phyloP scores from a whole-genome alignment of 371 early-diverging fungal genomes.

The Mucor mucedo region DNA sequence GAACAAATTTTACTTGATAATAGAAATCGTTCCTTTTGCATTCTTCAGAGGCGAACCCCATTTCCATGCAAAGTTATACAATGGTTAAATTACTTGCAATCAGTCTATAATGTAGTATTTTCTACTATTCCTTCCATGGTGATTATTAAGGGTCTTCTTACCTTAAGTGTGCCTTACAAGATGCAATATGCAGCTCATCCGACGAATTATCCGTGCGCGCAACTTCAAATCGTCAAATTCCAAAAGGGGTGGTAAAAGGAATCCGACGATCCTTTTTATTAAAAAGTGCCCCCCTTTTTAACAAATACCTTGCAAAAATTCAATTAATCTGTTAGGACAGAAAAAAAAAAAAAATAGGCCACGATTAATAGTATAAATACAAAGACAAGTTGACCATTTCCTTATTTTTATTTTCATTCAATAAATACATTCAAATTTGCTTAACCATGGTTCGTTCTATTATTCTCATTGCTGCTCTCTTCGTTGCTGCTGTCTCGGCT shows the following conservation, averaged over 20 bases:
- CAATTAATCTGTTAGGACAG: neutral
- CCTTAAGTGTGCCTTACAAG: neutral
- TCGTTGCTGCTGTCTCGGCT: constrained; percentile 13
- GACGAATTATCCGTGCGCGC: constrained; percentile 1
- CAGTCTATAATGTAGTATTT: too few relatives aligned
- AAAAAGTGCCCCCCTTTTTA: neutral
- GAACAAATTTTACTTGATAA: too few relatives aligned
- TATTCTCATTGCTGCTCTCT: constrained; percentile 22
- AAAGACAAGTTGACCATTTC: neutral
- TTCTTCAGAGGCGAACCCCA: too few relatives aligned
- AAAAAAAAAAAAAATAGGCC: neutral
- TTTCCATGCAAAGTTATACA: too few relatives aligned
- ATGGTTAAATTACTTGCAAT: too few relatives aligned
- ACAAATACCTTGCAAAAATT: neutral
- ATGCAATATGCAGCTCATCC: neutral
- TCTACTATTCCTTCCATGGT: too few relatives aligned
- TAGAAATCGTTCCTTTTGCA: too few relatives aligned
- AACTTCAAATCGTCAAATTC: neutral
- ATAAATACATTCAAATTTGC: neutral
- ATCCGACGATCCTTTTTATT: constrained; percentile 5
- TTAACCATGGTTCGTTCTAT: constrained; percentile 27
- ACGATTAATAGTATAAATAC: neutral
- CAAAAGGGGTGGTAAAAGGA: neutral
- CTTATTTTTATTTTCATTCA: constrained; percentile 1
- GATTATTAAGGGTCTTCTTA: too few relatives aligned